Conservation (phyloP, 495 filamentous ascomycete genomes). For the Amorphotheca resinae region DNA sequence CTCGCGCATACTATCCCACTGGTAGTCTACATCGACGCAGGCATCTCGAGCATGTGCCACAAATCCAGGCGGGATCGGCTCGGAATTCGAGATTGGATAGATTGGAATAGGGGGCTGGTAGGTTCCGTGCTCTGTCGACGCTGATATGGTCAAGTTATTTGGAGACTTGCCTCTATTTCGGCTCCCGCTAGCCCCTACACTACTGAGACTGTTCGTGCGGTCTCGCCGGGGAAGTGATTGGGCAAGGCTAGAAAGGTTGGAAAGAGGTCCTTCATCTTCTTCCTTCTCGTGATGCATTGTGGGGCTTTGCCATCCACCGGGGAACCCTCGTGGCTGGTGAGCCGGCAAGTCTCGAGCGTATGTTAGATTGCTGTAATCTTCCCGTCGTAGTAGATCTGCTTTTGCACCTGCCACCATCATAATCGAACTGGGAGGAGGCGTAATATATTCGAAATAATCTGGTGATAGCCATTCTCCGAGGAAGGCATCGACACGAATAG, state of each 20-base stretch:
- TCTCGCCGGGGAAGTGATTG: conserved; percentile 27
- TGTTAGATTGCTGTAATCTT: conserved; percentile 43
- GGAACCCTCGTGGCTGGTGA: conserved; percentile 37
- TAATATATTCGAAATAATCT: conserved; percentile 86
- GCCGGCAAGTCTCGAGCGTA: conserved; percentile 21
- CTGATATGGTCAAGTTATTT: background rate
- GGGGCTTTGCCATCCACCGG: conserved; percentile 47
- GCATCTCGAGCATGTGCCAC: conserved; percentile 86
- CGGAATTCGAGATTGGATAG: conserved; percentile 69
- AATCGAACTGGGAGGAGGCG: conserved; percentile 70
- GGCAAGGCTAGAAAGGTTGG: conserved; percentile 12
- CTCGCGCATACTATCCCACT: conserved; percentile 83
- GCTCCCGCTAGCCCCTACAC: conserved; percentile 15
- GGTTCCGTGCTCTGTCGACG: conserved; percentile 16
- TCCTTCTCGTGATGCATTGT: conserved; percentile 11
- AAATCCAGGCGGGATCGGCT: conserved; percentile 76
- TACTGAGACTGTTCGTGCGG: conserved; percentile 31
- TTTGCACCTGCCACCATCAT: conserved; percentile 83
- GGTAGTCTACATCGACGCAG: conserved; percentile 74
- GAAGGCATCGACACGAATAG: conserved; percentile 78
- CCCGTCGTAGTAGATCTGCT: conserved; percentile 62
- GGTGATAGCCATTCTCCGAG: conserved; percentile 92
- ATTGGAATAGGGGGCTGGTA: conserved; percentile 69
- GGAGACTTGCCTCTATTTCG: conserved; percentile 1
- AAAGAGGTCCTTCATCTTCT: conserved; percentile 15